These are phyloP conservation scores for Candida incommunis DNA, from an alignment of 805 yeast species.

Conservation along the genomic window DNA sequence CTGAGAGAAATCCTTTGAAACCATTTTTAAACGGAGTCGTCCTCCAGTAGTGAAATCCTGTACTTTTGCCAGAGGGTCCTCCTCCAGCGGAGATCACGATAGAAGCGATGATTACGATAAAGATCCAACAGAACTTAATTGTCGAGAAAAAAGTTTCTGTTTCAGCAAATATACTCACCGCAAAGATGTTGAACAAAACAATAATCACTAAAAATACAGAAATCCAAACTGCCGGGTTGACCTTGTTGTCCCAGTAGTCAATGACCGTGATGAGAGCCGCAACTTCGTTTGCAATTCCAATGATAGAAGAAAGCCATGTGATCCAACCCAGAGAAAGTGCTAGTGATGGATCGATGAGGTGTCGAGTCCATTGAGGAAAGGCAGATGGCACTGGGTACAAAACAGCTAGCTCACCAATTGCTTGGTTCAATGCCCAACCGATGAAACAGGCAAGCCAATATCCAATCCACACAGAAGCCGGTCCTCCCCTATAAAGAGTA, in stretches of 20 bases:
- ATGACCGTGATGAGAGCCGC: conserved; percentile 43
- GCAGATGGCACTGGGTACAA: conserved; percentile 51
- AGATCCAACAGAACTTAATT: conserved; percentile 48
- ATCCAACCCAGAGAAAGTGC: conserved; percentile 57
- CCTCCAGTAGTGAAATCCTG: conserved; percentile 57
- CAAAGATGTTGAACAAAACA: conserved; percentile 28
- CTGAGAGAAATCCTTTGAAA: conserved; percentile 27
- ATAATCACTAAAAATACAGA: conserved; percentile 33
- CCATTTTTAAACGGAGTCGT: conserved; percentile 44
- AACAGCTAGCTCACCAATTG: conserved; percentile 54
- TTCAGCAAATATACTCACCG: conserved; percentile 33
- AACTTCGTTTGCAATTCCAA: conserved; percentile 46
- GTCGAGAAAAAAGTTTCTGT: conserved; percentile 43
- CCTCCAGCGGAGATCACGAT: conserved; percentile 35
- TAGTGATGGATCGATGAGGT: conserved; percentile 49
- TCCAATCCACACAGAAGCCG: conserved; percentile 35
- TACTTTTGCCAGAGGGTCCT: conserved; percentile 41
- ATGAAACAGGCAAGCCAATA: conserved; percentile 53
- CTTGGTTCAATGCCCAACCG: conserved; percentile 54
- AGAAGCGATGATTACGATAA: conserved; percentile 51
- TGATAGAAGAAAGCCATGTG: conserved; percentile 36
- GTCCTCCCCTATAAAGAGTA: conserved; percentile 54
- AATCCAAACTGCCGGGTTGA: conserved; percentile 40
- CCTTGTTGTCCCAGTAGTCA: conserved; percentile 33
- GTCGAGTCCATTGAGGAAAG: conserved; percentile 48